Percentiles rank a stretch among this genome's conserved stretches.
These are phyloP conservation scores for Chlorella sorokiniana DNA, from an alignment of 139 green algal species.

Conservation along the genomic window DNA sequence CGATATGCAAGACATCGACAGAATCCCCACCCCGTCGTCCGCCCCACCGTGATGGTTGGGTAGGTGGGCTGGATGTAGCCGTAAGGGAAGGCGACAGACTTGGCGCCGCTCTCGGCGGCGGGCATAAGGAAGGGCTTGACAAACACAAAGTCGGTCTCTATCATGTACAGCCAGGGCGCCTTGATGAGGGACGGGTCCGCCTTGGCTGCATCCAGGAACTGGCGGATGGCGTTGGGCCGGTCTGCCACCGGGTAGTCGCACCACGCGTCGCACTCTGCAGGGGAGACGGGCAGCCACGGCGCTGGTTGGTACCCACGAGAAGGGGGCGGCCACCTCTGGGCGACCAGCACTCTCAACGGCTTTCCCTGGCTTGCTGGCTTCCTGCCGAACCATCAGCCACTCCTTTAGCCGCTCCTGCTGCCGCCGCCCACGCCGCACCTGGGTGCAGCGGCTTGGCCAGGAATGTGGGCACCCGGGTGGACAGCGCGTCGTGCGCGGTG, in stretches of 20 bases:
- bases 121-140: constrained; percentile 61
- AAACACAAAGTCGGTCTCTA: constrained; percentile 90
- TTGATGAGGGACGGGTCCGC: constrained; percentile 45
- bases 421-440: background rate
- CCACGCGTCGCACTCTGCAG: constrained; percentile 64
- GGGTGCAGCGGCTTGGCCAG: constrained; percentile 57
- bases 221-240: constrained; percentile 79
- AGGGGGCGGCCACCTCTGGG: no score
- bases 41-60: constrained; percentile 23
- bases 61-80: constrained; percentile 71
- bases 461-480: constrained; percentile 70
- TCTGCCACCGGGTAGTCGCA: constrained; percentile 90
- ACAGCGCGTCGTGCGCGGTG: constrained; percentile 68
- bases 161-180: constrained; percentile 82
- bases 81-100: constrained; percentile 67
- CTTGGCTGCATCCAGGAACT: constrained; percentile 74
- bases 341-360: no score
- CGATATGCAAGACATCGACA: background rate
- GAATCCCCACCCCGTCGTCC: background rate
- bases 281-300: no score
- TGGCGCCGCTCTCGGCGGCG: constrained; percentile 28
- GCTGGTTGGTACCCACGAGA: no score
- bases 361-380: no score
- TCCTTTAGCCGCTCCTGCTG: background rate
- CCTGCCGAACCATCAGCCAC: background rate